Evolutionary conservation across 2,329 filamentous ascomycete genomes (phyloP).

Genomic region (Cladosporium sp.): DNA sequence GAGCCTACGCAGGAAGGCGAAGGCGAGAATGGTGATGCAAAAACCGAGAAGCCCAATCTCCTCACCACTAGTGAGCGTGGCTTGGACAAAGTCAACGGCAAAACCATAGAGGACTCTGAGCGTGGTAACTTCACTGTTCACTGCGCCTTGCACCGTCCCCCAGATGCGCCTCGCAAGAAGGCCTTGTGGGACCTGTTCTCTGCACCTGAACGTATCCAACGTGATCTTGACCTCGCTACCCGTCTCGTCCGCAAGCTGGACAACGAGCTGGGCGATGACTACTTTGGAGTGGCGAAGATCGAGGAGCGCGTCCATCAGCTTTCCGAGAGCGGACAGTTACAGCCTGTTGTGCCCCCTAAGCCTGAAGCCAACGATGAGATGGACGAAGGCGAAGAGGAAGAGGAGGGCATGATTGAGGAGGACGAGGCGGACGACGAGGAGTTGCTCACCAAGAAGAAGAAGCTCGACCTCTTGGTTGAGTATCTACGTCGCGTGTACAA

Average conservation of each 20-base stretch:
- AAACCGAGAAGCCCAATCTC: constrained; percentile 1
- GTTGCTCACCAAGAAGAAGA: constrained; percentile 88
- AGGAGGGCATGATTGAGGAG: constrained; percentile 48
- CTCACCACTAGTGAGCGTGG: constrained; percentile 60
- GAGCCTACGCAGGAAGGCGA: constrained; percentile 55
- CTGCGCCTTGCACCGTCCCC: constrained; percentile 90
- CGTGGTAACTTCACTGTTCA: constrained; percentile 97
- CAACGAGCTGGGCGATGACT: constrained; percentile 70
- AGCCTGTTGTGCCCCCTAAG: constrained; percentile 56
- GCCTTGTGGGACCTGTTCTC: constrained; percentile 96
- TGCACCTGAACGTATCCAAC: constrained; percentile 85
- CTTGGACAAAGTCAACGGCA: constrained; percentile 90
- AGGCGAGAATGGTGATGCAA: constrained; percentile 17
- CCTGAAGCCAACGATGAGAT: constrained; percentile 56
- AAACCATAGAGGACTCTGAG: constrained; percentile 83
- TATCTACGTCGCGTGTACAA: constrained; percentile 96
- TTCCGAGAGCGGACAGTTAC: constrained; percentile 69
- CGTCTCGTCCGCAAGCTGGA: constrained; percentile 82
- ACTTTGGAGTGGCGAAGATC: constrained; percentile 73
- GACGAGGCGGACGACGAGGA: constrained; percentile 79
- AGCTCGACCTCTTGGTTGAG: constrained; percentile 90
- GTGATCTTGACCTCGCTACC: constrained; percentile 78
- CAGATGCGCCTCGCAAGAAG: constrained; percentile 82
- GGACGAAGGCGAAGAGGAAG: constrained; percentile 68
- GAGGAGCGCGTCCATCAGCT: constrained; percentile 83